phyloP scores from a whole-genome alignment of 768 basidiomycete species.

The Lepiota subincarnata region DNA sequence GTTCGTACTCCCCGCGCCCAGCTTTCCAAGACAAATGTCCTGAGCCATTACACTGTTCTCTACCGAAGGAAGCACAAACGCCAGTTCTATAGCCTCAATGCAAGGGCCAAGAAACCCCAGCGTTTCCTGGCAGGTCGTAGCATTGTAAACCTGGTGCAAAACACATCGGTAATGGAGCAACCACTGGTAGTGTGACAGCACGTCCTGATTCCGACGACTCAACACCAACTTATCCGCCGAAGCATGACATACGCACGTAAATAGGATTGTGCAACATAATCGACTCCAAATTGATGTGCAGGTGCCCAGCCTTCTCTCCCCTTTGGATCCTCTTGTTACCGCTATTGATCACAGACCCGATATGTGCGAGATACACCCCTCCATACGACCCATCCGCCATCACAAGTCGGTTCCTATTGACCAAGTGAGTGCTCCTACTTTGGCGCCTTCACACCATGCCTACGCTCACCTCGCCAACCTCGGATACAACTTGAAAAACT shows the following conservation, averaged over 20 bases:
- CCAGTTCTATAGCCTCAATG: conserved; percentile 19
- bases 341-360: conserved; percentile 31
- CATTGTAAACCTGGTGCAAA: conserved; percentile 24
- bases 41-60: conserved; percentile 12
- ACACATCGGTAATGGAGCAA: conserved; percentile 25
- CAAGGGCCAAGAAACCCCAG: conserved; percentile 22
- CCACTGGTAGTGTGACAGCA: conserved; percentile 25
- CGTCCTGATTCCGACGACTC: conserved; percentile 16
- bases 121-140: conserved; percentile 22
- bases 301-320: conserved; percentile 17
- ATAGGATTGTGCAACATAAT: conserved; percentile 28
- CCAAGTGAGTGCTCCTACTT: no score
- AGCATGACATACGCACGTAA: conserved; percentile 11
- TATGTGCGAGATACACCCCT: conserved; percentile 30
- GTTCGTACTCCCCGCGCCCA: conserved; percentile 12
- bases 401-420: conserved; percentile 19
- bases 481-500: conserved; percentile 26
- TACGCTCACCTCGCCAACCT: conserved; percentile 12
- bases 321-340: conserved; percentile 23
- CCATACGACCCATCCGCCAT: conserved; percentile 31
- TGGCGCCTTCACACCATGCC: no score
- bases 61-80: conserved; percentile 11
- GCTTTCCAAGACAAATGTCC: conserved; percentile 7
- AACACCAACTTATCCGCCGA: not conserved
- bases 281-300: conserved; percentile 28